A percentile compares a stretch with the other conserved stretches of the same genome.
Evolutionary conservation across 371 early-diverging fungal genomes (phyloP).

Genomic region (Syncephalastrum sp.): DNA sequence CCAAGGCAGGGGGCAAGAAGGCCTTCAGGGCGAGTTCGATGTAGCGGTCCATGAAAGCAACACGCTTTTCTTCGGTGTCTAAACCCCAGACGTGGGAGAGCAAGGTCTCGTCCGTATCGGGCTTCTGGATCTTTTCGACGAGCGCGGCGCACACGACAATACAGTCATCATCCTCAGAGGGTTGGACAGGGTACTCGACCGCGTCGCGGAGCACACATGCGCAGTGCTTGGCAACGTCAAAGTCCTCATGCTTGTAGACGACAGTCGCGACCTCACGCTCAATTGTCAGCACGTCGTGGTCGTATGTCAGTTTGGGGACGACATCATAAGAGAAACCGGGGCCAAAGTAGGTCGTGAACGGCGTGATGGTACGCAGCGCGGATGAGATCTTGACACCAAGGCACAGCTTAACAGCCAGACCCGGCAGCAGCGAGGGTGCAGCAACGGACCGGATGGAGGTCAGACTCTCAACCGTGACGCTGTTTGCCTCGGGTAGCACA

Average conservation of each 20-base stretch:
- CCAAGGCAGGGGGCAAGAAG: slow-evolving; percentile 61
- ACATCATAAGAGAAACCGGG: slow-evolving; percentile 58
- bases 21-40: slow-evolving; percentile 53
- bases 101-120: slow-evolving; percentile 48
- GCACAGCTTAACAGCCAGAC: slow-evolving; percentile 61
- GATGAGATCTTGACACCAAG: slow-evolving; percentile 70
- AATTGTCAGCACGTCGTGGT: slow-evolving; percentile 37
- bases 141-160: slow-evolving; percentile 66
- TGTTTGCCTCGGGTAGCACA: slow-evolving; percentile 35
- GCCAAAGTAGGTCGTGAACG: slow-evolving; percentile 66
- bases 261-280: slow-evolving; percentile 61
- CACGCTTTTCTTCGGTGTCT: slow-evolving; percentile 50
- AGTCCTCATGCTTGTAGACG: slow-evolving; percentile 49
- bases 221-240: slow-evolving; percentile 67
- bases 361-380: slow-evolving; percentile 73
- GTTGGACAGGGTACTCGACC: slow-evolving; percentile 30
- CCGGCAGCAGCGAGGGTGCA: slow-evolving; percentile 37
- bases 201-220: slow-evolving; percentile 65
- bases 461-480: slow-evolving; percentile 52
- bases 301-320: slow-evolving; percentile 42
- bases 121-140: slow-evolving; percentile 51
- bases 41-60: slow-evolving; percentile 55
- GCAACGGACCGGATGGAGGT: slow-evolving; percentile 69
- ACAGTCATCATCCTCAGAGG: slow-evolving; percentile 43
- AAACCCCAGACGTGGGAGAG: slow-evolving; percentile 55